Evolutionary conservation across 148 eudicot species (phyloP).

Genomic region (Spergularia bocconei): DNA sequence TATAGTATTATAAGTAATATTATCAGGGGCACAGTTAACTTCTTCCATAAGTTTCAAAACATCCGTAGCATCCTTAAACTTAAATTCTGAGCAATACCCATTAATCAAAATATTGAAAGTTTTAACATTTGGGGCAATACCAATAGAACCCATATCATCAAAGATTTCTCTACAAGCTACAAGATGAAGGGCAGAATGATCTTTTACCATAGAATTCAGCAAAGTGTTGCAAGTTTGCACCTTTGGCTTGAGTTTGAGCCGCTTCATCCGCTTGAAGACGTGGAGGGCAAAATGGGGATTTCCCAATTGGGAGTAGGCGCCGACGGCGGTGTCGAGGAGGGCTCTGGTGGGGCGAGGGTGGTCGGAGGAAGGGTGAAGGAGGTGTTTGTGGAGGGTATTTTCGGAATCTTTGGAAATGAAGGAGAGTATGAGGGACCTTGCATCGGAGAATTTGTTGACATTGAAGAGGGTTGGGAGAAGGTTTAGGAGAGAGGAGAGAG

Average conservation of each 20-base stretch:
- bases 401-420: constrained; percentile 48
- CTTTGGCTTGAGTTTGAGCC: constrained; percentile 42
- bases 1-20: constrained; percentile 70
- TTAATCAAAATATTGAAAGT: constrained; percentile 68
- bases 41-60: constrained; percentile 48
- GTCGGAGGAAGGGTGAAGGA: constrained; percentile 46
- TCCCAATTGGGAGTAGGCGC: constrained; percentile 51
- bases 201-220: constrained; percentile 54
- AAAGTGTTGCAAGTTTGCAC: constrained; percentile 59
- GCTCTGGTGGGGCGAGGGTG: constrained; percentile 43
- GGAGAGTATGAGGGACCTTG: constrained; percentile 44
- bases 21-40: constrained; percentile 53
- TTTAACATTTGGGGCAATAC: constrained; percentile 47
- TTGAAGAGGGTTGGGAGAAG: constrained; percentile 48
- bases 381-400: constrained; percentile 47
- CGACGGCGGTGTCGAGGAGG: constrained; percentile 53
- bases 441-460: constrained; percentile 56
- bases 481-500: constrained; percentile 42
- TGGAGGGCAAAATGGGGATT: constrained; percentile 54
- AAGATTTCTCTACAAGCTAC: constrained; percentile 43
- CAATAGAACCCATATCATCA: constrained; percentile 41
- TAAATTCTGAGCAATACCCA: constrained; percentile 53
- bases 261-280: constrained; percentile 70
- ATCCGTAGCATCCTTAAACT: constrained; percentile 55
- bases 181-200: constrained; percentile 35